A percentile compares a stretch with the other conserved stretches of the same genome.
These are phyloP conservation scores for Catharanthus roseus DNA, from an alignment of 257 asterid species.

Conservation along the genomic window DNA sequence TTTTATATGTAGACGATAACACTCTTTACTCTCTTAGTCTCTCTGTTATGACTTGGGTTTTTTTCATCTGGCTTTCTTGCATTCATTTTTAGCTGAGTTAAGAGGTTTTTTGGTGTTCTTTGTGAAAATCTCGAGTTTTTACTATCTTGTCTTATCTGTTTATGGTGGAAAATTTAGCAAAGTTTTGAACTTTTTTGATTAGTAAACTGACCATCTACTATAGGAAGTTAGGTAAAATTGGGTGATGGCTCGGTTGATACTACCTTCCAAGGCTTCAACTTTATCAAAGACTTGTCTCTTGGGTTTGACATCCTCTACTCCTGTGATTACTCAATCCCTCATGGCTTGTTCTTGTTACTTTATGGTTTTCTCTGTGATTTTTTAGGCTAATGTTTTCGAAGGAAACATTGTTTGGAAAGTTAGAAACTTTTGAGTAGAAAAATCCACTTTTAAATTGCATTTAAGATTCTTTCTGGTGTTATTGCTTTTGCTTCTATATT, in stretches of 20 bases:
- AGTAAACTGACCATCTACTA: constrained; percentile 6
- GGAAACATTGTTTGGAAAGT: neutral
- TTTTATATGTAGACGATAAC: constrained; percentile 9
- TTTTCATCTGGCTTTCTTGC: constrained; percentile 9
- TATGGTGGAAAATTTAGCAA: constrained; percentile 14
- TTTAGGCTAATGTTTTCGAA: neutral
- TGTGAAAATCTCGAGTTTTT: constrained; percentile 9
- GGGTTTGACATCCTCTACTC: constrained; percentile 71
- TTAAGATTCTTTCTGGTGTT: neutral
- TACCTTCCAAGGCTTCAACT: constrained; percentile 70
- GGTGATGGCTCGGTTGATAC: constrained; percentile 77
- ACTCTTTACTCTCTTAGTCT: constrained; percentile 11
- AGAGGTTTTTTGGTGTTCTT: constrained; percentile 13
- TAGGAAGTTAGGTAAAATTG: constrained; percentile 31
- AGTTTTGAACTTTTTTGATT: neutral
- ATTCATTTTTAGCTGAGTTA: constrained; percentile 6
- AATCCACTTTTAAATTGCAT: neutral
- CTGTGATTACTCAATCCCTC: constrained; percentile 58
- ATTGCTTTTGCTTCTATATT: neutral
- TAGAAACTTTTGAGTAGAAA: neutral
- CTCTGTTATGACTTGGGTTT: constrained; percentile 5
- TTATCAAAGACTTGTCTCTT: constrained; percentile 75
- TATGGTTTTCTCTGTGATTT: neutral
- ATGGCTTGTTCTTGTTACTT: neutral
- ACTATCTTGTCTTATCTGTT: constrained; percentile 20